Conservation (phyloP, 129 eudicot species). For the Chrysanthemum makinoi region DNA sequence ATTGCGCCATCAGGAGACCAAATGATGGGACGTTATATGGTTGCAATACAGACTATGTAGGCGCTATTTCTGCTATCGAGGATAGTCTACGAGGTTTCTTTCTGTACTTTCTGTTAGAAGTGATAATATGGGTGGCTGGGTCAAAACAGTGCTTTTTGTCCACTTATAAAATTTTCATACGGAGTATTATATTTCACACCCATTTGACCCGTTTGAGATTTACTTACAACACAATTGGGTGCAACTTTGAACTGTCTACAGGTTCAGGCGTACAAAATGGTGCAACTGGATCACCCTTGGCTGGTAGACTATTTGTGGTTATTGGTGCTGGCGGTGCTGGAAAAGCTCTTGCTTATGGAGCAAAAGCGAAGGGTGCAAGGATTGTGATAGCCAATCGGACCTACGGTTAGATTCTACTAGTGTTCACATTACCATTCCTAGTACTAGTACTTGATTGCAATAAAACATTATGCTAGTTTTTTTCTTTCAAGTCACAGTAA, state of each 20-base stretch:
- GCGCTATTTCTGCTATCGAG: constrained; percentile 96
- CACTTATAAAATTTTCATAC: too few relatives aligned
- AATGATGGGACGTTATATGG: constrained; percentile 83
- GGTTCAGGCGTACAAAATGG: constrained; percentile 41
- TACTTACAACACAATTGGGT: not conserved
- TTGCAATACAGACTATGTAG: constrained; percentile 86
- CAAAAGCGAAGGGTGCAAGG: constrained; percentile 92
- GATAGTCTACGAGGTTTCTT: constrained; percentile 73
- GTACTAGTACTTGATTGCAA: not conserved
- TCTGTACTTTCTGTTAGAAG: constrained; percentile 21
- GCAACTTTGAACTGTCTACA: constrained; percentile 19
- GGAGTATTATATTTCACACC: not conserved
- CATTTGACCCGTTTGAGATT: constrained; percentile 4
- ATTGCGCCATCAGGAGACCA: constrained; percentile 60
- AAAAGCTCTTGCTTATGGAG: constrained; percentile 97
- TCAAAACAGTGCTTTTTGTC: too few relatives aligned
- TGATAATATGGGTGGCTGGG: not conserved
- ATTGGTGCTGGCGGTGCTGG: constrained; percentile 99
- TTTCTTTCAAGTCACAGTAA: not conserved
- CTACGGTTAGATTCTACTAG: constrained; percentile 47
- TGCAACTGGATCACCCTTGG: constrained; percentile 63
- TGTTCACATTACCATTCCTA: constrained; percentile 4
- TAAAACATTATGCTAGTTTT: constrained; percentile 5
- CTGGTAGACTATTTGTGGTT: constrained; percentile 79
- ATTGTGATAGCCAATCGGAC: constrained; percentile 93